phyloP scores from a whole-genome alignment of 2,329 filamentous ascomycete species.

The Chaetomium olivaceum region DNA sequence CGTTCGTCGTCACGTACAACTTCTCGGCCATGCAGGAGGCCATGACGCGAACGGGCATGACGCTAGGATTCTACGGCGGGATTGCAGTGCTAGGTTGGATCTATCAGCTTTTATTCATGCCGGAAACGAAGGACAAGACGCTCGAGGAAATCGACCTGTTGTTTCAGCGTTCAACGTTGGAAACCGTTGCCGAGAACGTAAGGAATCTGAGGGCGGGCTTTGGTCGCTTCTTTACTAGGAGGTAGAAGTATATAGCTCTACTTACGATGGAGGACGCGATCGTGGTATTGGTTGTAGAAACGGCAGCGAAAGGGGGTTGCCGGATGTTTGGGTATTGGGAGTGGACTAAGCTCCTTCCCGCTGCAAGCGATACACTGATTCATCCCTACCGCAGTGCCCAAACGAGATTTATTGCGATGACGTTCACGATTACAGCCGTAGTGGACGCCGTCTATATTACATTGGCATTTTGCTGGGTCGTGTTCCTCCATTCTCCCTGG shows the following conservation, averaged over 20 bases:
- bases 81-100: slow-evolving; percentile 14
- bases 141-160: slow-evolving; percentile 18
- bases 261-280: too few relatives aligned
- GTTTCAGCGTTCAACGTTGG: slow-evolving; percentile 9
- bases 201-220: slow-evolving; percentile 1
- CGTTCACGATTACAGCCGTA: too few relatives aligned
- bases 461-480: too few relatives aligned
- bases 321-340: too few relatives aligned
- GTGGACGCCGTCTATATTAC: too few relatives aligned
- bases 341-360: too few relatives aligned
- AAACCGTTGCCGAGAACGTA: slow-evolving; percentile 15
- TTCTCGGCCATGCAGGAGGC: slow-evolving; percentile 20
- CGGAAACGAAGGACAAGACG: slow-evolving; percentile 20
- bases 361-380: too few relatives aligned
- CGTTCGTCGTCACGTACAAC: slow-evolving; percentile 19
- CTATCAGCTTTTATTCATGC: slow-evolving; percentile 21
- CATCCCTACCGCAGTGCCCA: too few relatives aligned
- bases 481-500: too few relatives aligned
- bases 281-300: too few relatives aligned
- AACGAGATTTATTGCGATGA: too few relatives aligned
- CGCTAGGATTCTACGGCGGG: slow-evolving; percentile 18
- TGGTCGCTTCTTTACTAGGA: background rate
- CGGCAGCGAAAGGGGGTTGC: too few relatives aligned
- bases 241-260: background rate
- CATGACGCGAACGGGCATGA: slow-evolving; percentile 16